Evolutionary conservation across 306 rosid genomes (phyloP).

Genomic region (Cyclanthera cordifolia): DNA sequence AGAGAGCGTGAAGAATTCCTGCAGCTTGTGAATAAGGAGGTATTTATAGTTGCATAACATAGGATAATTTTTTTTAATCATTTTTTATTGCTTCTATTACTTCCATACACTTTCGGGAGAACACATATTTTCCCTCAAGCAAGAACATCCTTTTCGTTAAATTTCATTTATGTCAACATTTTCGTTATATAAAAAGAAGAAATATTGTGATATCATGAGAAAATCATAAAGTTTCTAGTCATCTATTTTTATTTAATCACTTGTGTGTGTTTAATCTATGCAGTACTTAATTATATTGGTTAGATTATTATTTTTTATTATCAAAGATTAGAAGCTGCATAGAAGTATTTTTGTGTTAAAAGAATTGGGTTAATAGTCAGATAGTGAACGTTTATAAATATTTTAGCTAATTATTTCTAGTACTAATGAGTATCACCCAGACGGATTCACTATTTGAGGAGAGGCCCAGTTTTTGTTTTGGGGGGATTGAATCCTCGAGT

Average conservation of each 20-base stretch:
- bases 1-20: constrained; percentile 91
- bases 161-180: neutral
- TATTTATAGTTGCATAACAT: constrained; percentile 14
- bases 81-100: neutral
- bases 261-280: neutral
- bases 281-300: neutral
- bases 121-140: neutral
- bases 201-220: neutral
- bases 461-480: too few relatives aligned
- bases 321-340: neutral
- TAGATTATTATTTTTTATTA: neutral
- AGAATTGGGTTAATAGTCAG: neutral
- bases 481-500: too few relatives aligned
- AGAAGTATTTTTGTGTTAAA: neutral
- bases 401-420: neutral
- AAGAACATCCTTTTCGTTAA: neutral
- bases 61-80: neutral
- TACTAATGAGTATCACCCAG: neutral
- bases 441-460: too few relatives aligned
- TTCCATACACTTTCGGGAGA: neutral
- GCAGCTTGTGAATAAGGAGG: constrained; percentile 89
- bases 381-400: neutral
- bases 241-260: neutral
- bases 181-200: neutral
- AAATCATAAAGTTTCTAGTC: neutral